Evolutionary conservation across 257 asterid species (phyloP).

Genomic region (Avicennia marina): DNA sequence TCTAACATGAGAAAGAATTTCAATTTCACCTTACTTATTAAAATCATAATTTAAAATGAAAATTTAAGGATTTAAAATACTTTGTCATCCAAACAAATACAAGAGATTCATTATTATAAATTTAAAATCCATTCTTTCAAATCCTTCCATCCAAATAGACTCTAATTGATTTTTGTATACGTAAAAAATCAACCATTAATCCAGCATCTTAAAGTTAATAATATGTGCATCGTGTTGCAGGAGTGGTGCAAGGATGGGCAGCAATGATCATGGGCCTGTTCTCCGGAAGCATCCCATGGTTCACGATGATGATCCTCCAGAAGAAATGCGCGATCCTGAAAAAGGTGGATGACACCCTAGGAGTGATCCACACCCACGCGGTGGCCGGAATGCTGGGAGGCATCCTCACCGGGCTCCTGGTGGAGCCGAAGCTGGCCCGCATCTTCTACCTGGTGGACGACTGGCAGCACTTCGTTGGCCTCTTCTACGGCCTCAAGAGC

Average conservation of each 20-base stretch:
- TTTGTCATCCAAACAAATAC: no score
- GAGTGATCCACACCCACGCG: constrained; percentile 80
- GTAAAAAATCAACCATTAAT: no score
- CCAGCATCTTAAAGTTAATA: no score
- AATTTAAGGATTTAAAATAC: no score
- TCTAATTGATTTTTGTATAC: no score
- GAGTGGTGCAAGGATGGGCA: constrained; percentile 90
- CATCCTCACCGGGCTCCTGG: constrained; percentile 43
- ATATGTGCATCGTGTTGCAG: no score
- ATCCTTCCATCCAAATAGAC: no score
- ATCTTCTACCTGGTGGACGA: constrained; percentile 15
- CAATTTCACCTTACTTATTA: no score
- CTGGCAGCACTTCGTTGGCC: constrained; percentile 14
- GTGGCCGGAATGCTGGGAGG: constrained; percentile 83
- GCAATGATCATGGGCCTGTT: constrained; percentile 71
- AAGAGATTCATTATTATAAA: no score
- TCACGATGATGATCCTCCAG: constrained; percentile 84
- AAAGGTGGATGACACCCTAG: constrained; percentile 73
- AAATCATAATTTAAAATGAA: no score
- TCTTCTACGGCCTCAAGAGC: constrained; percentile 13
- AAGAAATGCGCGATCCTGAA: constrained; percentile 50
- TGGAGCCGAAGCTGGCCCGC: constrained; percentile 19
- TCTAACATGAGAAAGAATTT: no score
- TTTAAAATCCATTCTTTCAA: no score
- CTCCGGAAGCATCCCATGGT: constrained; percentile 80